phyloP scores from a whole-genome alignment of 2,329 filamentous ascomycete species.

The Pseudovirgaria hyperparasitica region DNA sequence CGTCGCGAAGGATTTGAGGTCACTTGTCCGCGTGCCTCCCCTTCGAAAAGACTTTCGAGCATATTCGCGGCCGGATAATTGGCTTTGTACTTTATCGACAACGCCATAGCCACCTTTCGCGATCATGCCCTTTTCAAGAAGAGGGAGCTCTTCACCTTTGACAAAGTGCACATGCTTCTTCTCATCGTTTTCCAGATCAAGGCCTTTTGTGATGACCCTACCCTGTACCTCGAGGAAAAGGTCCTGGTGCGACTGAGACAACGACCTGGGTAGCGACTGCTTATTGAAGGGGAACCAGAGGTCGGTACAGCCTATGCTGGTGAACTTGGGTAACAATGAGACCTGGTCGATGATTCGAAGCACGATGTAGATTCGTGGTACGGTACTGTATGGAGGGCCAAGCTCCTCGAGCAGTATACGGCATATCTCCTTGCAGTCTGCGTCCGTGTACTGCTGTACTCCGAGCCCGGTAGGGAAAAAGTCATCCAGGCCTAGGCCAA shows the following conservation, averaged over 20 bases:
- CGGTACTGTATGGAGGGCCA: slow-evolving; percentile 4
- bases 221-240: slow-evolving; percentile 10
- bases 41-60: slow-evolving; percentile 12
- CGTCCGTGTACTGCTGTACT: too few relatives aligned
- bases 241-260: slow-evolving; percentile 1
- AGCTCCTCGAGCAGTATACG: too few relatives aligned
- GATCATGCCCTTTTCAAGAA: slow-evolving; percentile 7
- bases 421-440: too few relatives aligned
- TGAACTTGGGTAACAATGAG: slow-evolving; percentile 1
- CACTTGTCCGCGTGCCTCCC: slow-evolving; percentile 7
- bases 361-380: slow-evolving; percentile 6
- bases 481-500: too few relatives aligned
- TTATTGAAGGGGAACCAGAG: slow-evolving; percentile 6
- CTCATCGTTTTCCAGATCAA: slow-evolving; percentile 6
- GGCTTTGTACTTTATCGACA: slow-evolving; percentile 13
- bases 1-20: slow-evolving; percentile 5
- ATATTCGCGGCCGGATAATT: slow-evolving; percentile 10
- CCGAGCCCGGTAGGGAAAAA: too few relatives aligned
- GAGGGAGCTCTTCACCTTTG: slow-evolving; percentile 4
- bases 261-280: slow-evolving; percentile 1
- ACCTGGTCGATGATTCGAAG: slow-evolving; percentile 5
- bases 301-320: slow-evolving; percentile 3
- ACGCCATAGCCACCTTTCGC: slow-evolving; percentile 11
- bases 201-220: slow-evolving; percentile 6
- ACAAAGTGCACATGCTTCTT: slow-evolving; percentile 7